Percentiles rank a stretch among this genome's conserved stretches.
These are phyloP conservation scores for Oryza meridionalis DNA, from an alignment of 176 grass and related monocot genomes.

Conservation along the genomic window DNA sequence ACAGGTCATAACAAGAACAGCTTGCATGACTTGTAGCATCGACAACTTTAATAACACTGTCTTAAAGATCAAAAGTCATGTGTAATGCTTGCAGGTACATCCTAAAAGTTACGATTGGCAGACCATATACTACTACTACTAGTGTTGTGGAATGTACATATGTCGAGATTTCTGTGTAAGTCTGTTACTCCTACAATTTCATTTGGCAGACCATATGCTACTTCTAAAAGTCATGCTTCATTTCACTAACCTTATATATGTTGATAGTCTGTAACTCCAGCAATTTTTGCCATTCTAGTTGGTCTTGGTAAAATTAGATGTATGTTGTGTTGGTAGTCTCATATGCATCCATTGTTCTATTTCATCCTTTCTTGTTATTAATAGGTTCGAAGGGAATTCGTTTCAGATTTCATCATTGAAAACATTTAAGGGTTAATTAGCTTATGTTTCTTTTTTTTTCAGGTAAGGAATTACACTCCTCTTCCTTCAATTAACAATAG, in stretches of 20 bases:
- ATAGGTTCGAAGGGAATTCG: not conserved
- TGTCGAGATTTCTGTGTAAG: constrained; percentile 85
- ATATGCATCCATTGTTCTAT: not conserved
- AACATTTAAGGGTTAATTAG: not conserved
- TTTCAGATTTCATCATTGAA: not conserved
- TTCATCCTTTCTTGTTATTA: not conserved
- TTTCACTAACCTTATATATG: constrained; percentile 22
- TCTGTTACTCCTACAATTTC: not conserved
- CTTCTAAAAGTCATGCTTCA: not conserved
- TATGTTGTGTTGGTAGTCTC: not conserved
- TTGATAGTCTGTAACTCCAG: not conserved
- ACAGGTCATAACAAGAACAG: not conserved
- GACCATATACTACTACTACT: constrained; percentile 82
- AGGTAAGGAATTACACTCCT: constrained; percentile 86
- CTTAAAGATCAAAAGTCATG: constrained; percentile 23
- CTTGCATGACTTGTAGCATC: constrained; percentile 6
- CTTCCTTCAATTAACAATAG: constrained; percentile 92
- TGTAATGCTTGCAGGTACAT: constrained; percentile 67
- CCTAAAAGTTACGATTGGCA: constrained; percentile 87
- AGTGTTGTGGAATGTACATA: constrained; percentile 87
- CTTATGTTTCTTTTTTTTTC: constrained; percentile 38
- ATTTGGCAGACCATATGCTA: too few species aligned
- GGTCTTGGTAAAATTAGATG: constrained; percentile 3
- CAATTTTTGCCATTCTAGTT: not conserved
- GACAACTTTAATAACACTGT: constrained; percentile 1